Conservation (phyloP, 345 rosid species). For the Dimocarpus longan region DNA sequence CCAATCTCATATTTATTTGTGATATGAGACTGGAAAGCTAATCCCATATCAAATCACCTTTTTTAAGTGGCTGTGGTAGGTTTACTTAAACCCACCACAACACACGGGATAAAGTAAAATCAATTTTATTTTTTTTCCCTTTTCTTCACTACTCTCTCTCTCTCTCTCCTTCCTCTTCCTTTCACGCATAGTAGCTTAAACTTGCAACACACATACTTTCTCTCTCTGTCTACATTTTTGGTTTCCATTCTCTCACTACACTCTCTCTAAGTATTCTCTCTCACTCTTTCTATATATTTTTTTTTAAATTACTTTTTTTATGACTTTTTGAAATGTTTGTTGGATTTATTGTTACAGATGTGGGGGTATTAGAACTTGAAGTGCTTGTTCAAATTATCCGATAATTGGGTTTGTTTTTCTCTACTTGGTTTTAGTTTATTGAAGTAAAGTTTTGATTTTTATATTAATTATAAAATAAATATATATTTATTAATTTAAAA, state of each 20-base stretch:
- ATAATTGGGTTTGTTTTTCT: background rate
- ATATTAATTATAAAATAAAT: too few relatives aligned
- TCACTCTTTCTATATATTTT: constrained; percentile 7
- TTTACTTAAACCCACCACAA: too few relatives aligned
- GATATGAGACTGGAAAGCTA: too few relatives aligned
- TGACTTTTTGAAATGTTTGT: background rate
- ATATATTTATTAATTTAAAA: too few relatives aligned
- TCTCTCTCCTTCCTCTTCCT: constrained; percentile 24
- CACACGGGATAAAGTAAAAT: too few relatives aligned
- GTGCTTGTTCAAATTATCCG: constrained; percentile 1
- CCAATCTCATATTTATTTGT: too few relatives aligned
- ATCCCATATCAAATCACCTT: too few relatives aligned
- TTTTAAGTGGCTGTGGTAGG: too few relatives aligned
- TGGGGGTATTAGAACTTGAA: constrained; percentile 1
- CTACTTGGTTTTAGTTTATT: background rate
- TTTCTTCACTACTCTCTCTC: background rate
- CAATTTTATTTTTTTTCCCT: too few relatives aligned
- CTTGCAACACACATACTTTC: too few relatives aligned
- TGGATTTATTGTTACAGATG: constrained; percentile 9
- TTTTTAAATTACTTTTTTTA: background rate
- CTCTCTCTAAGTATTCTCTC: constrained; percentile 3
- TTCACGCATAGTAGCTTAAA: too few relatives aligned
- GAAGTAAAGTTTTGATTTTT: background rate
- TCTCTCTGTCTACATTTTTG: background rate
- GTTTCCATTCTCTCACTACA: background rate